Percentiles rank a stretch among this genome's conserved stretches.
phyloP scores from a whole-genome alignment of 495 filamentous ascomycete genomes.

The Lasiosphaeria hispida region DNA sequence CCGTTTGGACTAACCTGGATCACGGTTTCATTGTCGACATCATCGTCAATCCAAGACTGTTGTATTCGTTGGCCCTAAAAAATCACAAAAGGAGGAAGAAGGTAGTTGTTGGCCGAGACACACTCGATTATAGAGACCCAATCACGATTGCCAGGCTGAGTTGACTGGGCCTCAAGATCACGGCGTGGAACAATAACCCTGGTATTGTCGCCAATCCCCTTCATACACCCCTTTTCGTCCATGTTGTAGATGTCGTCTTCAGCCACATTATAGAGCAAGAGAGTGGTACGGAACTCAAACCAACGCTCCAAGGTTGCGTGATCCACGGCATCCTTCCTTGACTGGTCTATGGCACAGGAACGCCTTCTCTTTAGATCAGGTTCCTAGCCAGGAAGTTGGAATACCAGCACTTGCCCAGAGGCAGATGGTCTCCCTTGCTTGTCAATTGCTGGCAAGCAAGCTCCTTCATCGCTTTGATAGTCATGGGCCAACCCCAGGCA shows the following conservation, averaged over 20 bases:
- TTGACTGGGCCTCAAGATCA: no score
- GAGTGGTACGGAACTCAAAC: not conserved
- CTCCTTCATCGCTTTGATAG: not conserved
- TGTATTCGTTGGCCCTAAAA: no score
- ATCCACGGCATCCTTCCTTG: no score
- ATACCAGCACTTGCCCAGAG: not conserved
- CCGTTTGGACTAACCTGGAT: no score
- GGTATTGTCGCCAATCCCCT: not conserved
- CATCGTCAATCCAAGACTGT: no score
- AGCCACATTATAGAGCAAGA: not conserved
- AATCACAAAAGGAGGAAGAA: no score
- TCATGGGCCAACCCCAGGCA: not conserved
- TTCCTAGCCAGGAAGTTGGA: not conserved
- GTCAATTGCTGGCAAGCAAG: not conserved
- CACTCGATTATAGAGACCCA: no score
- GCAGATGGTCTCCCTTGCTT: not conserved
- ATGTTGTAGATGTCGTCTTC: not conserved
- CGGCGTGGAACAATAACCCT: not conserved
- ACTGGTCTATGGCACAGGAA: no score
- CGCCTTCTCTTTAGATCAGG: not conserved
- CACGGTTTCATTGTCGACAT: no score
- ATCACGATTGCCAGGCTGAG: no score
- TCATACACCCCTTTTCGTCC: conserved; percentile 5
- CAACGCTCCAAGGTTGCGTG: not conserved
- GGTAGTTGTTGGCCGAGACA: no score